A percentile compares a stretch with the other conserved stretches of the same genome.
These are phyloP conservation scores for Termitomyces sp. DNA, from an alignment of 768 basidiomycete species.

Conservation along the genomic window DNA sequence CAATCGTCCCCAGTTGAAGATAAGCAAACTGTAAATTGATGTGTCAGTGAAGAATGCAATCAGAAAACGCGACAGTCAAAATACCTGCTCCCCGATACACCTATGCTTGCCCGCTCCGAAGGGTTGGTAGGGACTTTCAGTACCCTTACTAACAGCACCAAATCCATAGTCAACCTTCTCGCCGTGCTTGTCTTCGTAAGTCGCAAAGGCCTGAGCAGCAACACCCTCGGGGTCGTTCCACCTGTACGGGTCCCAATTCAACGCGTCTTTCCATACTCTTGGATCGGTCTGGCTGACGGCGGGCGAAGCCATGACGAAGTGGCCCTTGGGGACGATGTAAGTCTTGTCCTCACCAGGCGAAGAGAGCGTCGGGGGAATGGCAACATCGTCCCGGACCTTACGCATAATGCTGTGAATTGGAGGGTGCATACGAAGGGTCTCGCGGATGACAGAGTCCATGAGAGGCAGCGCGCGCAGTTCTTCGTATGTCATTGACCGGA, in stretches of 20 bases:
- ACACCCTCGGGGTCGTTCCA: constrained; percentile 87
- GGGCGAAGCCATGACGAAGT: constrained; percentile 88
- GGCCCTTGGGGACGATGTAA: constrained; percentile 87
- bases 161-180: constrained; percentile 97
- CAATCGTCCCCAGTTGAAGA: constrained; percentile 84
- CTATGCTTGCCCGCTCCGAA: constrained; percentile 97
- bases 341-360: constrained; percentile 70
- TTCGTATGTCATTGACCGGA: constrained; percentile 82
- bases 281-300: constrained; percentile 89
- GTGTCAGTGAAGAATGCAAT: constrained; percentile 2
- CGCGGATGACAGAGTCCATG: constrained; percentile 87
- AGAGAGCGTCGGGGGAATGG: constrained; percentile 77
- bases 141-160: constrained; percentile 94
- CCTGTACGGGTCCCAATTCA: constrained; percentile 73
- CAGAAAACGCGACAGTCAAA: constrained; percentile 18
- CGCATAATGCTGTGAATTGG: constrained; percentile 97
- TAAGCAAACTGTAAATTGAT: constrained; percentile 74
- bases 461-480: constrained; percentile 81
- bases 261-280: constrained; percentile 70
- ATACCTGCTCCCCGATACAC: constrained; percentile 88
- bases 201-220: constrained; percentile 73
- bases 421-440: constrained; percentile 90
- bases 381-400: constrained; percentile 82
- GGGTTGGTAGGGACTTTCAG: constrained; percentile 93
- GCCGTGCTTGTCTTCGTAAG: constrained; percentile 71